phyloP scores from a whole-genome alignment of 345 rosid species.

The Triadica sebifera region DNA sequence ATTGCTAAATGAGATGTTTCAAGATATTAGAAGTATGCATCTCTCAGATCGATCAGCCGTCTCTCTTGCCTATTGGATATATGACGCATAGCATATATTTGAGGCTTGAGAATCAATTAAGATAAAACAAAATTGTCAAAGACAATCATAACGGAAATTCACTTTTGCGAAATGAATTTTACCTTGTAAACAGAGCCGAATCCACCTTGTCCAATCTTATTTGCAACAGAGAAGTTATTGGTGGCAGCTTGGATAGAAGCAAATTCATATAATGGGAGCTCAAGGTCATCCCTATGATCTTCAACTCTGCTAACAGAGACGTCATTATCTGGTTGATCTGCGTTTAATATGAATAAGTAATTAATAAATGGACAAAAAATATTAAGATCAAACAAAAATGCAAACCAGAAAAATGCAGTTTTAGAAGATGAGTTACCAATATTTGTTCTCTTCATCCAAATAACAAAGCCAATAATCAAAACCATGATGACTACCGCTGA shows the following conservation, averaged over 20 bases:
- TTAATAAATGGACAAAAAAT: neutral
- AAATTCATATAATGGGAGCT: constrained; percentile 9
- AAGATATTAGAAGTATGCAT: neutral
- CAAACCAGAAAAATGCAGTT: neutral
- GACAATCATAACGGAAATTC: neutral
- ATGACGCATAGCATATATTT: neutral
- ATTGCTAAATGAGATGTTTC: neutral
- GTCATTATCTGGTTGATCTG: constrained; percentile 1
- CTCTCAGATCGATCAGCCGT: no score
- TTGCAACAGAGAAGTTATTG: constrained; percentile 12
- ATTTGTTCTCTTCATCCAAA: neutral
- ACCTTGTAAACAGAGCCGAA: constrained; percentile 23
- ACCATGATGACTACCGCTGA: neutral
- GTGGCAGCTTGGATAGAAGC: constrained; percentile 9
- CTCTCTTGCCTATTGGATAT: no score
- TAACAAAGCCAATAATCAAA: constrained; percentile 1
- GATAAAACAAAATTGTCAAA: neutral
- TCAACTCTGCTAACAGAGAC: constrained; percentile 1
- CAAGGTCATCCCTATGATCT: neutral
- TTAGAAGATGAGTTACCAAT: neutral
- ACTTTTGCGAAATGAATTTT: neutral
- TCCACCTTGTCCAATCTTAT: constrained; percentile 20
- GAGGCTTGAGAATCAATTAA: no score
- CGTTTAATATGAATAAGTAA: neutral
- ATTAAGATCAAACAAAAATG: neutral